phyloP scores from a whole-genome alignment of 2,329 filamentous ascomycete genomes.

The Xylariaceae sp. region DNA sequence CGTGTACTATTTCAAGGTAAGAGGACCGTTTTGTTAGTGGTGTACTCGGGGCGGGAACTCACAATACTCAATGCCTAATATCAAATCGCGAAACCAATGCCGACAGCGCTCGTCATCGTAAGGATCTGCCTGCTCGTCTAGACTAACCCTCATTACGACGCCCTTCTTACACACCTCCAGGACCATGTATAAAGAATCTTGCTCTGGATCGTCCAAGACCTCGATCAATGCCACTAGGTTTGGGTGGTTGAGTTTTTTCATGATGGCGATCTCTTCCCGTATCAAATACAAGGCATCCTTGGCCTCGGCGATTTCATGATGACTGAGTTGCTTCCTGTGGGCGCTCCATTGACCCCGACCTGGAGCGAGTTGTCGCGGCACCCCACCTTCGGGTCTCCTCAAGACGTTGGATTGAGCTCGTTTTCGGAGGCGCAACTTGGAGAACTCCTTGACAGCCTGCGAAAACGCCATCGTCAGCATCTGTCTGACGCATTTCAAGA shows the following conservation, averaged over 20 bases:
- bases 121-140: conserved; percentile 80
- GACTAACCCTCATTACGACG: conserved; percentile 91
- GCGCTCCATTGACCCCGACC: conserved; percentile 32
- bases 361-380: conserved; percentile 47
- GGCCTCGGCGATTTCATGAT: conserved; percentile 61
- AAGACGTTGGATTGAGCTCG: conserved; percentile 89
- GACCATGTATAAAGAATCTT: conserved; percentile 98
- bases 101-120: conserved; percentile 83
- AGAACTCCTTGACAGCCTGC: conserved; percentile 96
- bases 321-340: conserved; percentile 37
- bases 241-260: conserved; percentile 96
- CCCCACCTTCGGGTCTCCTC: conserved; percentile 44
- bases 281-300: conserved; percentile 79
- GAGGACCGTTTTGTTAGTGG: neutral
- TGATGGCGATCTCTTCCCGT: conserved; percentile 94
- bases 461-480: conserved; percentile 26
- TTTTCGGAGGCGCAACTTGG: conserved; percentile 86
- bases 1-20: conserved; percentile 66
- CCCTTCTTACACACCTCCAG: conserved; percentile 99
- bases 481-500: neutral
- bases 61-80: conserved; percentile 93
- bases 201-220: conserved; percentile 91
- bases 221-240: conserved; percentile 94
- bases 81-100: conserved; percentile 92
- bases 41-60: conserved; percentile 40